These are phyloP conservation scores for Ophiocordyceps robertsii DNA, from an alignment of 2,329 filamentous ascomycete species.

Conservation along the genomic window DNA sequence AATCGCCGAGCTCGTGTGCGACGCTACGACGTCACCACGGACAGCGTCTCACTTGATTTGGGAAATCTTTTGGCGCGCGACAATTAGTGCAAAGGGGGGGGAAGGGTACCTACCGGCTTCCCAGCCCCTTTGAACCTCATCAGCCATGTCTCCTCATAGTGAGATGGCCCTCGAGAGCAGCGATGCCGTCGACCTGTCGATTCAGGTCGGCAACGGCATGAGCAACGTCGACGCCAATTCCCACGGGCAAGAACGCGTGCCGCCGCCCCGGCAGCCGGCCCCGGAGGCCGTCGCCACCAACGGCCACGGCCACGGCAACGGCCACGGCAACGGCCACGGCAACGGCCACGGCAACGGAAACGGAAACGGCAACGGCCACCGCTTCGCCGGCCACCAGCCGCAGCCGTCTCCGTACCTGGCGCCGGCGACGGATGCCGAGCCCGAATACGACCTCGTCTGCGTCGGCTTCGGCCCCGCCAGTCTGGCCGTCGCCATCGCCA, in stretches of 20 bases:
- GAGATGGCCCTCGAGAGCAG: constrained; percentile 4
- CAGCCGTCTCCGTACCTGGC: constrained; percentile 22
- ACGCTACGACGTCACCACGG: neutral
- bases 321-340: no score
- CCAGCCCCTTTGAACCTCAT: no score
- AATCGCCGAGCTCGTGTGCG: neutral
- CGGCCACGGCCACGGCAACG: neutral
- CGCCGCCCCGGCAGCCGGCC: no score
- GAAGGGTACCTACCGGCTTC: neutral
- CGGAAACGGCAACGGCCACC: constrained; percentile 3
- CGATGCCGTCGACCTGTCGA: neutral
- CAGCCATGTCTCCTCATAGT: neutral
- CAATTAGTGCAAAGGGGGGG: neutral
- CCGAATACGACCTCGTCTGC: constrained; percentile 74
- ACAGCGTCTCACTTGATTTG: neutral
- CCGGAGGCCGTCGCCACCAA: neutral
- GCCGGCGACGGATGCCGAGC: constrained; percentile 36
- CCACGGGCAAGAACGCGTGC: no score
- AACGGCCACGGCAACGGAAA: neutral
- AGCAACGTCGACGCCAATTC: neutral
- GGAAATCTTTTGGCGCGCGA: neutral
- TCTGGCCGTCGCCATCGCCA: constrained; percentile 74
- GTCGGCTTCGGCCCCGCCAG: constrained; percentile 90
- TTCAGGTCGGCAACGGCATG: neutral
- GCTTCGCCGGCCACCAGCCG: constrained; percentile 7